Evolutionary conservation across 2,329 filamentous ascomycete genomes (phyloP), one percentile per base, ranked within the genome.

Genomic region (Phyllachora maydis): DNA sequence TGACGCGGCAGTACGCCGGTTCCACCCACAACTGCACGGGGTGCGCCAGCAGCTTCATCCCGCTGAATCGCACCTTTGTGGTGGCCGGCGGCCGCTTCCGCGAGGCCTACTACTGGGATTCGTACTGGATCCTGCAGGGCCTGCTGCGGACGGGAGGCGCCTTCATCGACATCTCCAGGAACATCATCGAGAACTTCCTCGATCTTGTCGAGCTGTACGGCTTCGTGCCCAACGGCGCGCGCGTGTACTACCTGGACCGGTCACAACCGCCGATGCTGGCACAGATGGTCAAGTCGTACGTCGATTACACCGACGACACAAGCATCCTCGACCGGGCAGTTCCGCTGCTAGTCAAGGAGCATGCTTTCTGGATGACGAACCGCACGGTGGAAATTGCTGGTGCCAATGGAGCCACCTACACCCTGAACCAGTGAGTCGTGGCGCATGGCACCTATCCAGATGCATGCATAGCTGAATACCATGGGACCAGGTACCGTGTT

Each of bases 101-200:
- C 16, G 70, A 76, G 42, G 58, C 65, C 2, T 76, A 75, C 38
- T 75, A 75, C 41, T 75, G 69, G 69, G 68, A 75, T 40, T 68
- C 65, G 16, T 74, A 62, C 46, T 73, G 65, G 67, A 70, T 74
- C 23, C 35, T 75, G 22, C 61, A 71, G 43, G 70, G 70, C 13
- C 50, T 76, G 13, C 44, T 75, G 16, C 58, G 69, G 22, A 74
- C 67, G 0, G 58, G 65, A 10, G 70, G 69, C 18, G 57, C 58
- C 21, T 75, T 73, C 30, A 59, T 59, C 5, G 43, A 62, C 16
- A 70, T 75, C 29, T 61, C 68, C 4, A 56, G 54, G 37, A 72
- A 75, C 42, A 70, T 65, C 15, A 70, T 75, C 30, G 66, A 74
- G 36, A 76, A 76, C 38, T 75, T 75, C 33, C 46, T 74, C 8